Percentiles rank a stretch among this genome's conserved stretches.
Conservation (phyloP, 1,139 yeast genomes). For the Suhomyces ambrosiae region DNA sequence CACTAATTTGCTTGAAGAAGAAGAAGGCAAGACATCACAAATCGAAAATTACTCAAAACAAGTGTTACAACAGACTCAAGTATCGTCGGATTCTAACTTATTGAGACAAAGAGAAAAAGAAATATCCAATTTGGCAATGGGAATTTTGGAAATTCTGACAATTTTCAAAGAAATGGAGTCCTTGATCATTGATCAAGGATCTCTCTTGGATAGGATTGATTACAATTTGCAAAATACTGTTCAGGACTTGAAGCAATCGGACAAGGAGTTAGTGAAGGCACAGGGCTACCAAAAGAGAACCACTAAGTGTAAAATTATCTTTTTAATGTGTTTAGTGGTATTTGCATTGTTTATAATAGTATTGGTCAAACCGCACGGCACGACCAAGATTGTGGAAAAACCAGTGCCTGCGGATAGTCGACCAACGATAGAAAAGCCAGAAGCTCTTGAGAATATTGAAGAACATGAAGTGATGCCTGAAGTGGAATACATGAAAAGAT, state of each 20-base stretch:
- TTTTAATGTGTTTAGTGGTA: slow-evolving; percentile 70
- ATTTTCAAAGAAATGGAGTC: slow-evolving; percentile 92
- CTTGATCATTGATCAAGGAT: slow-evolving; percentile 93
- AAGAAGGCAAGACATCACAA: slow-evolving; percentile 30
- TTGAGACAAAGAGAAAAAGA: slow-evolving; percentile 83
- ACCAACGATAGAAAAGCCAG: slow-evolving; percentile 14
- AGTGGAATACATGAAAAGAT: no score
- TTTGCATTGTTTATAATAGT: slow-evolving; percentile 72
- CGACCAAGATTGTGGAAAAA: slow-evolving; percentile 28
- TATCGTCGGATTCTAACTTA: slow-evolving; percentile 38
- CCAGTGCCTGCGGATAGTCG: slow-evolving; percentile 16
- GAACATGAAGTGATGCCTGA: no score
- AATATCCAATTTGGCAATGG: slow-evolving; percentile 87
- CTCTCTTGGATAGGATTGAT: slow-evolving; percentile 88
- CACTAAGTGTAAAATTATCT: slow-evolving; percentile 85
- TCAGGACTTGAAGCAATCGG: slow-evolving; percentile 73
- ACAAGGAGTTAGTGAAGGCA: slow-evolving; percentile 75
- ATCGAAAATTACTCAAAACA: slow-evolving; percentile 40
- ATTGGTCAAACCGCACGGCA: slow-evolving; percentile 60
- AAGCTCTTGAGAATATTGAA: not conserved
- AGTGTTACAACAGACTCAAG: slow-evolving; percentile 49
- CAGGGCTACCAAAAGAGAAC: slow-evolving; percentile 82
- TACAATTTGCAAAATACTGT: slow-evolving; percentile 83
- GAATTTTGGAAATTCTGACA: slow-evolving; percentile 88
- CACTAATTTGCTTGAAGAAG: slow-evolving; percentile 41